phyloP scores from a whole-genome alignment of 441 rosid genomes.

The Pelargonium australe region DNA sequence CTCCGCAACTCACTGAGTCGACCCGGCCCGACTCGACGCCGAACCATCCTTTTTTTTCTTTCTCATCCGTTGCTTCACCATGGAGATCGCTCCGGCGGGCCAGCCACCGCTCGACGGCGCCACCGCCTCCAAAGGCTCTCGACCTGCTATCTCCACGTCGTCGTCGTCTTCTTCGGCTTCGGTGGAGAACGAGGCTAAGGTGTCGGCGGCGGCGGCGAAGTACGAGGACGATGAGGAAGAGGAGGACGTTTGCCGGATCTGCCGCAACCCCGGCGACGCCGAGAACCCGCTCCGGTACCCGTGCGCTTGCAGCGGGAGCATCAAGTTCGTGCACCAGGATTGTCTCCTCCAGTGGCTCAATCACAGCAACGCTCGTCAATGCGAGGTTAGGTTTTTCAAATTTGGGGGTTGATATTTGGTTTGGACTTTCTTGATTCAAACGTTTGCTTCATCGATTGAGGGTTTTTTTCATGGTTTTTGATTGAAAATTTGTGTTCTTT shows the following conservation, averaged over 20 bases:
- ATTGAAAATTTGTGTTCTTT: not conserved
- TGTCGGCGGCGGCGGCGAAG: conserved; percentile 22
- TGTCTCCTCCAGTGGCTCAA: conserved; percentile 98
- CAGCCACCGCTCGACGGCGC: conserved; percentile 25
- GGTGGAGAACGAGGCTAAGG: not conserved
- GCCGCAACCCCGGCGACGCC: conserved; percentile 86
- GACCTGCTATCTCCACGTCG: conserved; percentile 22
- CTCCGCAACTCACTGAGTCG: not conserved
- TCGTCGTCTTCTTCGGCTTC: conserved; percentile 20
- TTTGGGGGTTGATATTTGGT: not conserved
- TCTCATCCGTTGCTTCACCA: not conserved
- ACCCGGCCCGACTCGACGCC: not conserved
- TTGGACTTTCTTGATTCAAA: not conserved
- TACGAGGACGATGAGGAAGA: conserved; percentile 69
- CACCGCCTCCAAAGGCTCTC: not conserved
- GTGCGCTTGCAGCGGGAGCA: conserved; percentile 97
- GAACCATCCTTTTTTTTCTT: not conserved
- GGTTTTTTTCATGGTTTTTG: not conserved
- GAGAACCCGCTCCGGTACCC: conserved; percentile 92
- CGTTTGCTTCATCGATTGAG: not conserved
- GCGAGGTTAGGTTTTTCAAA: conserved; percentile 55
- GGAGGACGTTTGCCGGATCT: conserved; percentile 98
- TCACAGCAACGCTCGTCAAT: conserved; percentile 97
- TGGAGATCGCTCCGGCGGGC: conserved; percentile 27
- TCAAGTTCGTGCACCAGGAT: conserved; percentile 94